These are phyloP conservation scores for Furcasterigmium furcatum DNA, from an alignment of 2,329 filamentous ascomycete genomes.

Conservation along the genomic window DNA sequence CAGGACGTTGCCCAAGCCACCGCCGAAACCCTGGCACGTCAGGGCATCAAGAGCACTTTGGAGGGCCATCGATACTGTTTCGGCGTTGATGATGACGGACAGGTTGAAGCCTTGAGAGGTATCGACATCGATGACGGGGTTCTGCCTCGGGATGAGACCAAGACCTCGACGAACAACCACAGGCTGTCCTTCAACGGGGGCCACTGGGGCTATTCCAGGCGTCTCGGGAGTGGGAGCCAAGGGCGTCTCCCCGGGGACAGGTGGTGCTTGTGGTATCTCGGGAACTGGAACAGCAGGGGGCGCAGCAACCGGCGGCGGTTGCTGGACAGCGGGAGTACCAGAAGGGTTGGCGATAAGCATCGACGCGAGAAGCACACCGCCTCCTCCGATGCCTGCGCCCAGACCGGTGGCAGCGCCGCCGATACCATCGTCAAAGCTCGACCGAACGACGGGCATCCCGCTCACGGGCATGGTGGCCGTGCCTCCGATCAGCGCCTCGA, in stretches of 20 bases:
- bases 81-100: slow-evolving; percentile 20
- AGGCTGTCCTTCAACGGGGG: neutral
- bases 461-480: slow-evolving; percentile 15
- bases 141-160: slow-evolving; percentile 3
- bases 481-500: slow-evolving; percentile 24
- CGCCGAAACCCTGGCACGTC: slow-evolving; percentile 26
- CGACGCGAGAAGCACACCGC: slow-evolving; percentile 24
- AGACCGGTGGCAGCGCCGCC: slow-evolving; percentile 29
- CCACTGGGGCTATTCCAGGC: neutral
- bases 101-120: slow-evolving; percentile 17
- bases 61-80: slow-evolving; percentile 20
- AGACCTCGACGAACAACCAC: neutral
- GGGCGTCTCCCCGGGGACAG: neutral
- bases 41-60: slow-evolving; percentile 25
- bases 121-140: slow-evolving; percentile 9
- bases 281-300: neutral
- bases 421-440: slow-evolving; percentile 28
- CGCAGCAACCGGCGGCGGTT: neutral
- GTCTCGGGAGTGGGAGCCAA: neutral
- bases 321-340: neutral
- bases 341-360: slow-evolving; percentile 20
- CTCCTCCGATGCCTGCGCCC: slow-evolving; percentile 27
- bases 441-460: slow-evolving; percentile 16
- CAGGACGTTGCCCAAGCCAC: slow-evolving; percentile 20
- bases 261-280: neutral